These are phyloP conservation scores for Phytophthora idaei DNA, from an alignment of 352 stramenopile species.

Conservation along the genomic window DNA sequence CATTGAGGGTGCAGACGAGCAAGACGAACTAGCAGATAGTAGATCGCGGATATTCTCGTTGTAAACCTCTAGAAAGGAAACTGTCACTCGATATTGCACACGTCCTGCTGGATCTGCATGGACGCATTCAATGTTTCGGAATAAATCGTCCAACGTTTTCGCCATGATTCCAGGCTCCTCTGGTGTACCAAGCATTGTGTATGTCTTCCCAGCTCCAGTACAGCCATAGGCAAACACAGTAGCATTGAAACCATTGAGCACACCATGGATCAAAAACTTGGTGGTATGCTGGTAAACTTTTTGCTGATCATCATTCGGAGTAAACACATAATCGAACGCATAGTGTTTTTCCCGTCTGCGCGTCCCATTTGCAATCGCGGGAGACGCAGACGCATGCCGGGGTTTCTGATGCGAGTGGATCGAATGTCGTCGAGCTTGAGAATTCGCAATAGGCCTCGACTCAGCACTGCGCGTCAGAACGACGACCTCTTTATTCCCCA, in stretches of 20 bases:
- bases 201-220: slow-evolving; percentile 91
- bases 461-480: slow-evolving; percentile 61
- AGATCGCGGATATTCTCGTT: slow-evolving; percentile 95
- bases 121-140: slow-evolving; percentile 65
- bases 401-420: slow-evolving; percentile 44
- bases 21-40: slow-evolving; percentile 43
- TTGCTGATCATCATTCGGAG: slow-evolving; percentile 66
- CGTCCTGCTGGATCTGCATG: slow-evolving; percentile 19
- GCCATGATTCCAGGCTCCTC: slow-evolving; percentile 91
- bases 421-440: slow-evolving; percentile 24
- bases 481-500: slow-evolving; percentile 87
- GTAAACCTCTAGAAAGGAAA: slow-evolving; percentile 93
- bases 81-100: slow-evolving; percentile 58
- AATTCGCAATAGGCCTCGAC: slow-evolving; percentile 14
- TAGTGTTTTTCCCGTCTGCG: slow-evolving; percentile 82
- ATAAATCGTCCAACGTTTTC: slow-evolving; percentile 86
- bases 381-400: slow-evolving; percentile 36
- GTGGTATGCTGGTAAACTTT: slow-evolving; percentile 89
- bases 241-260: slow-evolving; percentile 90
- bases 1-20: slow-evolving; percentile 23
- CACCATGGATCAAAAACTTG: slow-evolving; percentile 87
- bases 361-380: slow-evolving; percentile 11
- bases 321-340: slow-evolving; percentile 91
- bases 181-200: slow-evolving; percentile 90
- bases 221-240: slow-evolving; percentile 93